A percentile compares a stretch with the other conserved stretches of the same genome.
These are phyloP conservation scores for Knufia petricola DNA, from an alignment of 2,329 filamentous ascomycete species.

Conservation along the genomic window DNA sequence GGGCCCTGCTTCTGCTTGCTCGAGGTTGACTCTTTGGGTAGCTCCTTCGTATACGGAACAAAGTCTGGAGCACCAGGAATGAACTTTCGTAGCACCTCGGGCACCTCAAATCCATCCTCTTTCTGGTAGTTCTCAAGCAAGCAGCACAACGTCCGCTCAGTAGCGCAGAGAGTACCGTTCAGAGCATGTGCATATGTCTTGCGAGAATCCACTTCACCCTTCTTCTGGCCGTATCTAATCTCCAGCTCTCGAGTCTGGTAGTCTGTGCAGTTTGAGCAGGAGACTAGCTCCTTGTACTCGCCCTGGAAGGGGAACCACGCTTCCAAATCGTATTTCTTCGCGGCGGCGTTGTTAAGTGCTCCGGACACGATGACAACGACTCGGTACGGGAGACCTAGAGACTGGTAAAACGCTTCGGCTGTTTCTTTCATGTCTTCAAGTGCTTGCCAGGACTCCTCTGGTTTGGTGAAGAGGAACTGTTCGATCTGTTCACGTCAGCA, in stretches of 20 bases:
- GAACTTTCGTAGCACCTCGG: slow-evolving; percentile 77
- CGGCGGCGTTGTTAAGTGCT: slow-evolving; percentile 76
- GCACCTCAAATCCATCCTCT: slow-evolving; percentile 70
- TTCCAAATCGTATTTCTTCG: slow-evolving; percentile 94
- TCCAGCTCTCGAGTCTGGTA: slow-evolving; percentile 93
- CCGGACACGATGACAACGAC: slow-evolving; percentile 94
- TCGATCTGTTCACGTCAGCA: slow-evolving; percentile 45
- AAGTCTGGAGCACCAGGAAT: slow-evolving; percentile 84
- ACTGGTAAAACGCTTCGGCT: slow-evolving; percentile 93
- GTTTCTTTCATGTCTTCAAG: slow-evolving; percentile 88
- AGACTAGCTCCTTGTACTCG: slow-evolving; percentile 97
- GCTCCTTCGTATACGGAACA: slow-evolving; percentile 76
- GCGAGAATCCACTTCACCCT: slow-evolving; percentile 61
- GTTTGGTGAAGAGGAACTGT: slow-evolving; percentile 71
- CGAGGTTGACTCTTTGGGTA: slow-evolving; percentile 64
- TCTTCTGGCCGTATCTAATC: slow-evolving; percentile 83
- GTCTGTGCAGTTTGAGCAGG: slow-evolving; percentile 95
- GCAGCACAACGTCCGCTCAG: slow-evolving; percentile 86
- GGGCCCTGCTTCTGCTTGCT: slow-evolving; percentile 40
- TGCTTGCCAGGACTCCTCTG: slow-evolving; percentile 82
- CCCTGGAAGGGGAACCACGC: slow-evolving; percentile 94
- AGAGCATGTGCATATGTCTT: slow-evolving; percentile 94
- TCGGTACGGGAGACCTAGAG: slow-evolving; percentile 77
- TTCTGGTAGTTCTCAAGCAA: slow-evolving; percentile 96
- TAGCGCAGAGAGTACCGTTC: slow-evolving; percentile 83